These are phyloP conservation scores for Alternaria sp. DNA, from an alignment of 2,329 filamentous ascomycete genomes.

Conservation along the genomic window DNA sequence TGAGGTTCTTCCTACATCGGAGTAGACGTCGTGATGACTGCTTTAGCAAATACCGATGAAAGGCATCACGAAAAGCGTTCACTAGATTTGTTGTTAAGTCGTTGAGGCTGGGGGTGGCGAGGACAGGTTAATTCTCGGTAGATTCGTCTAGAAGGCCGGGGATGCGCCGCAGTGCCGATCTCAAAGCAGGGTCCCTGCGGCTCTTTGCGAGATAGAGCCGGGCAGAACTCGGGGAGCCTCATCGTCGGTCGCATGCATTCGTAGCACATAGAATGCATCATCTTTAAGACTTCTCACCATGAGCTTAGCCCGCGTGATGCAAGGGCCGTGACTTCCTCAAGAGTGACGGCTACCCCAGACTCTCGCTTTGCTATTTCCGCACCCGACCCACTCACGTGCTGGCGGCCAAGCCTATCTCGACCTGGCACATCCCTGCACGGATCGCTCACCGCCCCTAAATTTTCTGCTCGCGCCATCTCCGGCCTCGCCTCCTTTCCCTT, in stretches of 20 bases:
- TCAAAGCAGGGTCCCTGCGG: slow-evolving; percentile 3
- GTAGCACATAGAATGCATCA: background rate
- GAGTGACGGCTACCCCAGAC: slow-evolving; percentile 3
- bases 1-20: too few relatives aligned
- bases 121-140: slow-evolving; percentile 2
- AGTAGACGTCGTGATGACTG: too few relatives aligned
- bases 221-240: slow-evolving; percentile 3
- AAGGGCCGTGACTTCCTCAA: background rate
- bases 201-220: slow-evolving; percentile 7
- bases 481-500: slow-evolving; percentile 15
- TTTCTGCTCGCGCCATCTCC: slow-evolving; percentile 2
- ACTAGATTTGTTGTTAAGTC: background rate
- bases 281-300: accelerated
- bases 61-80: too few relatives aligned
- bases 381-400: background rate
- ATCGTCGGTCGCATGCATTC: background rate
- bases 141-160: slow-evolving; percentile 16
- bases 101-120: slow-evolving; percentile 17
- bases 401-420: slow-evolving; percentile 2
- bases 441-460: slow-evolving; percentile 25
- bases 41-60: too few relatives aligned
- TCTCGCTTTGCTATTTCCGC: background rate
- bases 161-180: slow-evolving; percentile 11
- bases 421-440: slow-evolving; percentile 15
- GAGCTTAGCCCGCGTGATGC: background rate